Conservation (phyloP, 805 yeast species). For the Starmerella floricola region DNA sequence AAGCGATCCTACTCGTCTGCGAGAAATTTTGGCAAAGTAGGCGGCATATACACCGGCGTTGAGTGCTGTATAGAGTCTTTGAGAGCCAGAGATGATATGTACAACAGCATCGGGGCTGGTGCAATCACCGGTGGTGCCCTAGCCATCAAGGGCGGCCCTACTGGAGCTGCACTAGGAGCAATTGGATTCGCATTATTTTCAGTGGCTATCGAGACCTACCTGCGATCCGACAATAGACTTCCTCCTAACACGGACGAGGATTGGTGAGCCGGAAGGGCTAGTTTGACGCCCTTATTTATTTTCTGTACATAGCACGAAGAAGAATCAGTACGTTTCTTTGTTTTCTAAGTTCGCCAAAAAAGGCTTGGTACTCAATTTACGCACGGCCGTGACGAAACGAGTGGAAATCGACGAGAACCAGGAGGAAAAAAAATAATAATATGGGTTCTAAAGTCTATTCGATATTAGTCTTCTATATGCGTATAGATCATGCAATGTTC, state of each 20-base stretch:
- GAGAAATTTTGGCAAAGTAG: constrained; percentile 86
- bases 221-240: constrained; percentile 67
- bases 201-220: constrained; percentile 53
- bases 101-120: constrained; percentile 86
- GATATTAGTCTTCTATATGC: too few relatives aligned
- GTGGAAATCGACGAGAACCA: too few relatives aligned
- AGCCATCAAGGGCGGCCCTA: constrained; percentile 87
- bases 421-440: too few relatives aligned
- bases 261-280: constrained; percentile 18
- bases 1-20: constrained; percentile 78
- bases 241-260: constrained; percentile 89
- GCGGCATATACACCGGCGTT: constrained; percentile 81
- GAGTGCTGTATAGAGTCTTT: constrained; percentile 79
- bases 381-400: background rate
- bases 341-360: too few relatives aligned
- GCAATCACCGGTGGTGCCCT: constrained; percentile 95
- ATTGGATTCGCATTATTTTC: constrained; percentile 97
- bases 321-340: too few relatives aligned
- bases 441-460: too few relatives aligned
- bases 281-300: constrained; percentile 1
- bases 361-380: background rate
- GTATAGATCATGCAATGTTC: too few relatives aligned
- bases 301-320: too few relatives aligned
- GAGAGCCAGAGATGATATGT: constrained; percentile 83
- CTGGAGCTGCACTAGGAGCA: constrained; percentile 82